Evolutionary conservation across 176 grass and related monocot genomes (phyloP).

Genomic region (Lolium rigidum): DNA sequence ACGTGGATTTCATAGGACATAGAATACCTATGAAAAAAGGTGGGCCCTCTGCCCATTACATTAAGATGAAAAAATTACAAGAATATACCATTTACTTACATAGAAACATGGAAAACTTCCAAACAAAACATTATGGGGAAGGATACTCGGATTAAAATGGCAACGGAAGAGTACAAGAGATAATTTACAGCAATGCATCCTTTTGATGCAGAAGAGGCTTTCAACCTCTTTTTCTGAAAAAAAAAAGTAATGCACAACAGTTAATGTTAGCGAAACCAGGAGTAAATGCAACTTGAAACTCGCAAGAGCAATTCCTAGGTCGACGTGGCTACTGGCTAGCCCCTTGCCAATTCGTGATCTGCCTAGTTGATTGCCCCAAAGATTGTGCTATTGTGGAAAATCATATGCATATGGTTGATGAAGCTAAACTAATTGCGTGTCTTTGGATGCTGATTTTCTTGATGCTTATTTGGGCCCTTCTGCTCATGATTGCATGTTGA

Average conservation of each 20-base stretch:
- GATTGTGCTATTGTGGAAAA: background rate
- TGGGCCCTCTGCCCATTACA: too few relatives aligned
- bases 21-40: too few relatives aligned
- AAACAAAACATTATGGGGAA: background rate
- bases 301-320: too few relatives aligned
- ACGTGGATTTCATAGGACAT: too few relatives aligned
- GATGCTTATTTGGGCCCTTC: slow-evolving; percentile 26
- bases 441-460: slow-evolving; percentile 29
- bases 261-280: background rate
- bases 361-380: too few relatives aligned
- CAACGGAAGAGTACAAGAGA: background rate
- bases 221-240: too few relatives aligned
- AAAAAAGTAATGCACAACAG: background rate
- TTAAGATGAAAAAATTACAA: background rate
- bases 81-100: background rate
- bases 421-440: slow-evolving; percentile 40
- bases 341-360: too few relatives aligned
- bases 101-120: background rate
- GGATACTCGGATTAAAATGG: background rate
- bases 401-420: slow-evolving; percentile 43
- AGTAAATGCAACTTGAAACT: background rate
- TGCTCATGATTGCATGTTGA: slow-evolving; percentile 44
- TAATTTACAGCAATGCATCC: background rate
- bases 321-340: too few relatives aligned
- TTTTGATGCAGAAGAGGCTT: too few relatives aligned